Evolutionary conservation across 345 rosid genomes (phyloP), one percentile per base, ranked within the genome.

Genomic region (Eucalyptus cladocalyx): DNA sequence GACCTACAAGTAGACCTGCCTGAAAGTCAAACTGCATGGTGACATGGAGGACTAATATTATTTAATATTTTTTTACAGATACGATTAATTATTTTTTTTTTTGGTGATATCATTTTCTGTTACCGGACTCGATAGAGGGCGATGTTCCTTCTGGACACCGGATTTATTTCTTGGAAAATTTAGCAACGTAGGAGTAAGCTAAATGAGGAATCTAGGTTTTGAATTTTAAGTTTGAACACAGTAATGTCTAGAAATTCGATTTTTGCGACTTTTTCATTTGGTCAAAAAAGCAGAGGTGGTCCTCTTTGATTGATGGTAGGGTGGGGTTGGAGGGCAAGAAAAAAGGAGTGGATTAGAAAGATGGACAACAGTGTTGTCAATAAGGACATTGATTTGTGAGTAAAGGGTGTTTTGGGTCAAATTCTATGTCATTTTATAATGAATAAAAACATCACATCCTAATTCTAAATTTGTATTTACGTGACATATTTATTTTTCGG

Each of bases 401-500:
- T 8, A 9, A 9, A 8, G 30, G 30, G 62, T 56, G 62, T 56
- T 24, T 56, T 3, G 4, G 12, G 43, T 17, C 34, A 34, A 69
- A 69, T 69, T 4, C 5, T 17, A 15, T 2, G 2, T 65, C 76
- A 4, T 65, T 65, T 65, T 16, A 62, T 6, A 28, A 56, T 26
- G 14, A 0, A 19, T 26, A 56, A 56, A 56, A 24, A 11, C 62
- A 56, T 10, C 30, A 56, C 1, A 10, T 53, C 10, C 5, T 53
- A 53, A 53, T 18, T 53, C 0, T 53, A 19, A 53, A 8, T 53
- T 53, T 53, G 1, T 53, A 53, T 53, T 1, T 53, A 4, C 0
- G 2, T 8, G 5, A 21, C 2, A 21, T 53, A 53, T 53, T 4
- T 53, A 53, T 53, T 0, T 0, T 7, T 21, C 0, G 2, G 2